Conservation (phyloP, 2,329 filamentous ascomycete species). For the Fusarium hostae region DNA sequence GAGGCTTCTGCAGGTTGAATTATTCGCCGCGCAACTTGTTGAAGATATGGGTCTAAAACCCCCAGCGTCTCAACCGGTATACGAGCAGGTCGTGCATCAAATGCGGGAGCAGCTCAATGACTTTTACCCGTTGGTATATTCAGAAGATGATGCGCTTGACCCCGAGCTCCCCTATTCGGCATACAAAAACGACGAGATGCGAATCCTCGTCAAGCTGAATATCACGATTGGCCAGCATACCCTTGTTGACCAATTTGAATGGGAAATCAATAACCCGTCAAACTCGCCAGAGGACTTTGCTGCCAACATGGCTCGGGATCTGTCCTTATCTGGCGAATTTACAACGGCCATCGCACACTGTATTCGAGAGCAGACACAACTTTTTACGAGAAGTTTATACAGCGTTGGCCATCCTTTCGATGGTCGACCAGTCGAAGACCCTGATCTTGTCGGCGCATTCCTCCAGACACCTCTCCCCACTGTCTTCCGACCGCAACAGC, state of each 20-base stretch:
- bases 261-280: constrained; percentile 95
- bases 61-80: constrained; percentile 72
- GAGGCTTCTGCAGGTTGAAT: constrained; percentile 78
- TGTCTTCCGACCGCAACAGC: constrained; percentile 89
- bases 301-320: constrained; percentile 84
- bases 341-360: constrained; percentile 97
- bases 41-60: constrained; percentile 89
- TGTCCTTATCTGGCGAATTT: constrained; percentile 94
- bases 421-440: constrained; percentile 90
- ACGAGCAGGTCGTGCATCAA: constrained; percentile 70
- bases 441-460: constrained; percentile 87
- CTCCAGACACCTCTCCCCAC: constrained; percentile 83
- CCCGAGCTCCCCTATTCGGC: constrained; percentile 89
- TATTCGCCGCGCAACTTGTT: constrained; percentile 89
- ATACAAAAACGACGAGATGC: constrained; percentile 99
- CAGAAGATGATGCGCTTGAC: constrained; percentile 90
- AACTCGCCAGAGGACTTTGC: constrained; percentile 98
- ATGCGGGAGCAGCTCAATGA: constrained; percentile 92
- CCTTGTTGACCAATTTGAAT: constrained; percentile 96
- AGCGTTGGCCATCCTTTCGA: constrained; percentile 95
- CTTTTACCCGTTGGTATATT: constrained; percentile 91
- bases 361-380: constrained; percentile 93
- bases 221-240: constrained; percentile 97
- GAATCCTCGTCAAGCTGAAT: constrained; percentile 93
- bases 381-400: constrained; percentile 94